Evolutionary conservation across 2,329 filamentous ascomycete genomes (phyloP).

Genomic region (Sclerotinia borealis): DNA sequence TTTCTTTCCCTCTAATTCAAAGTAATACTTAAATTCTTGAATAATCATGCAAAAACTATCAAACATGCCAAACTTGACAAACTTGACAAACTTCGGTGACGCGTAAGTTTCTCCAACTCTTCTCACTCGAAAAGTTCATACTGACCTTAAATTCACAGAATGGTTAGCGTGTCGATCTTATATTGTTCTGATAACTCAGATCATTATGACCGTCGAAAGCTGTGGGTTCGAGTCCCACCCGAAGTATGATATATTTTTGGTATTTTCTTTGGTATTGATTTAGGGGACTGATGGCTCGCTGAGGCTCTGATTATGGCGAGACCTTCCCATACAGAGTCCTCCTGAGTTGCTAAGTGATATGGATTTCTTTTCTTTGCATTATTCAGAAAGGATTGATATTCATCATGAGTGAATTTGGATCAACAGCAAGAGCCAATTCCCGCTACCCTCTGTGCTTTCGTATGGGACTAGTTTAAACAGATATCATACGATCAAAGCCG

Average conservation of each 20-base stretch:
- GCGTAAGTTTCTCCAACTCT: not conserved
- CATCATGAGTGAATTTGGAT: no score
- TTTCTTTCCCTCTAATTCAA: not conserved
- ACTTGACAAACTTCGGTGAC: slow-evolving; percentile 7
- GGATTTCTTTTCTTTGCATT: no score
- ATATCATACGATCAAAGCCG: no score
- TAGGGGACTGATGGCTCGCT: not conserved
- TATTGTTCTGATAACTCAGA: slow-evolving; percentile 11
- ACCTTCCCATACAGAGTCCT: no score
- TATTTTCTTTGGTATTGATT: not conserved
- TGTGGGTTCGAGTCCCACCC: slow-evolving; percentile 15
- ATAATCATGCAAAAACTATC: not conserved
- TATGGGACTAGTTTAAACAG: no score
- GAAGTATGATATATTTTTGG: not conserved
- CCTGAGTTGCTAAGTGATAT: no score
- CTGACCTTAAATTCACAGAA: slow-evolving; percentile 9
- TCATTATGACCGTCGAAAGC: slow-evolving; percentile 15
- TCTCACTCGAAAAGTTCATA: not conserved
- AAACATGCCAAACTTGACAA: slow-evolving; percentile 10
- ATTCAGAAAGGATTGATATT: no score
- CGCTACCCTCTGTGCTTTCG: no score
- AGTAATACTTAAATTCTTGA: not conserved
- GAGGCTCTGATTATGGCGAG: no score
- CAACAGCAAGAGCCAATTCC: no score
- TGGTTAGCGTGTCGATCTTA: slow-evolving; percentile 23